Evolutionary conservation across 306 rosid genomes (phyloP), one percentile per base, ranked within the genome.

Genomic region (Elaeagnus macrophylla): DNA sequence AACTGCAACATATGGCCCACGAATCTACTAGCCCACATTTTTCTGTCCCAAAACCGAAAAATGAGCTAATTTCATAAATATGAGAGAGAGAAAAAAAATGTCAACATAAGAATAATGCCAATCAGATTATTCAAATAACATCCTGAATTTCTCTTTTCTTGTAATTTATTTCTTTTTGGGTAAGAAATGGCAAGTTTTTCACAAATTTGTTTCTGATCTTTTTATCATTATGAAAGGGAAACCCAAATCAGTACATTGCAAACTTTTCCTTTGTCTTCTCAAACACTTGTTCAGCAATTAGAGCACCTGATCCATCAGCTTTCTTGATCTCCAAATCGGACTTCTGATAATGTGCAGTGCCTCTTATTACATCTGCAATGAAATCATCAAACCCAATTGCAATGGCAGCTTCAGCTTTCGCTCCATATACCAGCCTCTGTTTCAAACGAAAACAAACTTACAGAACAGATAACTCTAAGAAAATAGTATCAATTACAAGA

Each of bases 391-490:
- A 86, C 35, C 95, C 97, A 37, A 86, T 77, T 12, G 94, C 85
- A 19, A 83, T 75, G 12, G 95, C 97, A 15, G 91, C 91, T 61
- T 86, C 94, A 25, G 94, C 95, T 72, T 86, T 50, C 9, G 94
- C 97, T 51, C 95, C 95, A 37, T 86, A 90, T 36, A 83, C 95
- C 81, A 90, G 57, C 68, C 97, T 83, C 97, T 89, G 89, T 40
- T 48, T 39, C 65, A n/a, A 43, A 66, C 9, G 18, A 6, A 15
- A 12, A 18, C 20, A 35, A 13, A 56, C 6, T 18, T 54, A 9
- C 19, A 39, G 32, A 40, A 16, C 14, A 37, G 46, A 13, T 10
- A 17, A 25, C 15, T 35, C n/a, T 40, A 15, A 36, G 12, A 42
- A 44, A 8, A 48, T 36, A 15, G 42, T 37, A 16, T 32, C 55